Conservation (phyloP, 2,329 filamentous ascomycete species). For the Microcyclospora pomicola region DNA sequence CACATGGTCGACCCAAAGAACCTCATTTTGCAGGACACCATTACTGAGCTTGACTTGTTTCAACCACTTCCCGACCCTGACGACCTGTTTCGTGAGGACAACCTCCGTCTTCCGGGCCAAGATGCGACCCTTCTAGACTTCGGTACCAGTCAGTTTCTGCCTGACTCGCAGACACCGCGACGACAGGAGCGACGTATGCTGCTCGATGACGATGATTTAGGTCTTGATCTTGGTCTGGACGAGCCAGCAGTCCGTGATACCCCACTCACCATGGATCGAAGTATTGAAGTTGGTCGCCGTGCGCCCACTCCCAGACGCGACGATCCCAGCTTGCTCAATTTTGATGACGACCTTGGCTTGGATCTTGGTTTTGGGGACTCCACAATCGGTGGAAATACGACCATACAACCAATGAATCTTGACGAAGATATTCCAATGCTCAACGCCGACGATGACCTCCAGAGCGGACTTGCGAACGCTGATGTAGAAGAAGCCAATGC, state of each 20-base stretch:
- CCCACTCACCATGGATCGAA: conserved; percentile 26
- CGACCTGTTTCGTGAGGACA: conserved; percentile 47
- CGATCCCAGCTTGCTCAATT: conserved; percentile 45
- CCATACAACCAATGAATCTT: conserved; percentile 6
- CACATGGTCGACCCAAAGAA: conserved; percentile 72
- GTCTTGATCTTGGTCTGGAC: conserved; percentile 51
- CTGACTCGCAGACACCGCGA: conserved; percentile 26
- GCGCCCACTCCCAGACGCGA: conserved; percentile 47
- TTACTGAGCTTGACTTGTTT: conserved; percentile 85
- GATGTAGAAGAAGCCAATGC: conserved; percentile 28
- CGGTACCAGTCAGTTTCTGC: conserved; percentile 63
- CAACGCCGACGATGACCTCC: conserved; percentile 24
- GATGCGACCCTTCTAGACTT: conserved; percentile 39
- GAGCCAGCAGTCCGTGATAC: conserved; percentile 23
- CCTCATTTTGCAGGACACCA: conserved; percentile 76
- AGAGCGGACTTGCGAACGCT: conserved; percentile 26
- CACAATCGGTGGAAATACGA: conserved; percentile 12
- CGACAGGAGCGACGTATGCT: conserved; percentile 11
- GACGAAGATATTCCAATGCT: conserved; percentile 15
- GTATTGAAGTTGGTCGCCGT: conserved; percentile 82
- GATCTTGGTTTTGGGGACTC: conserved; percentile 29
- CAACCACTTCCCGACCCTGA: conserved; percentile 66
- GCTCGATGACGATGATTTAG: conserved; percentile 45
- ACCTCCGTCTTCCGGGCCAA: conserved; percentile 19
- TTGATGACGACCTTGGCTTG: conserved; percentile 43